Percentiles rank a stretch among this genome's conserved stretches.
These are phyloP conservation scores for Trypanosoma avium DNA, from an alignment of 208 protist species.

Conservation along the genomic window DNA sequence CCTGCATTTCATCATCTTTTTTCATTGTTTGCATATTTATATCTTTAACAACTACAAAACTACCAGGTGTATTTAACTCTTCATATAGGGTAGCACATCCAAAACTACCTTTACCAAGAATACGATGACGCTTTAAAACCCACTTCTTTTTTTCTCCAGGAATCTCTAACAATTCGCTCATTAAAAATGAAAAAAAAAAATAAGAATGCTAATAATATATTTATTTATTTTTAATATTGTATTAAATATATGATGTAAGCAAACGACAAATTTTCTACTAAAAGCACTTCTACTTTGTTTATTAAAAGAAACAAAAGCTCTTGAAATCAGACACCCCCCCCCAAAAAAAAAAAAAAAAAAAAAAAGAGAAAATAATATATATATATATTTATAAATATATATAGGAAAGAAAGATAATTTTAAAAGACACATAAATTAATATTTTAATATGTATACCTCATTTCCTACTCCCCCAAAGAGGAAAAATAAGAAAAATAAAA, in stretches of 20 bases:
- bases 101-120: constrained; percentile 82
- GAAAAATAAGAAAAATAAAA: too few relatives aligned
- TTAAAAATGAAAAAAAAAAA: not conserved
- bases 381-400: not conserved
- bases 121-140: constrained; percentile 46
- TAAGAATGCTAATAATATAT: not conserved
- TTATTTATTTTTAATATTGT: constrained; percentile 5
- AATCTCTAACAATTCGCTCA: constrained; percentile 24
- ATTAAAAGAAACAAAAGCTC: too few relatives aligned
- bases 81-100: constrained; percentile 76
- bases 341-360: not conserved
- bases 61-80: constrained; percentile 9
- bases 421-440: not conserved
- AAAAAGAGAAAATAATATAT: not conserved
- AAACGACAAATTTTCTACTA: too few relatives aligned
- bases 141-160: constrained; percentile 21
- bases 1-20: constrained; percentile 51
- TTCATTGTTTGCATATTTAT: constrained; percentile 79
- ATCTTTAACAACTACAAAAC: constrained; percentile 76
- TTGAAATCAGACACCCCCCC: too few relatives aligned
- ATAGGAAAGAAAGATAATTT: not conserved
- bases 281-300: too few relatives aligned
- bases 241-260: too few relatives aligned
- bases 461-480: too few relatives aligned
- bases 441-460: too few relatives aligned